Conservation (phyloP, 148 eudicot species). For the Nepenthes gracilis region DNA sequence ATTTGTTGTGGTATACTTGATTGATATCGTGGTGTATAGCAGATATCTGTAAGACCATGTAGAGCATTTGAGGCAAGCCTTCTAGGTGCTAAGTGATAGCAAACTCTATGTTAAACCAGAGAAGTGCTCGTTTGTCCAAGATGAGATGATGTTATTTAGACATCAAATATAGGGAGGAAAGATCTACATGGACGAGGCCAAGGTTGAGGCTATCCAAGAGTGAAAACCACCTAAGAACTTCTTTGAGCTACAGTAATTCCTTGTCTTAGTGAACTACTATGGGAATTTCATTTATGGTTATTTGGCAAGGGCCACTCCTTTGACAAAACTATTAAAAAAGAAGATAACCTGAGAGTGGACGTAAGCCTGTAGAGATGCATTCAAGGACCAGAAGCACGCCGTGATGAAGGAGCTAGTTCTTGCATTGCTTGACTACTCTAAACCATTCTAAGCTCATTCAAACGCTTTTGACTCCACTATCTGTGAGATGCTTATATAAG, state of each 20-base stretch:
- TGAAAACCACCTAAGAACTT: not conserved
- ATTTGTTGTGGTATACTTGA: not conserved
- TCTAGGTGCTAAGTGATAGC: not conserved
- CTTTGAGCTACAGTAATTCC: not conserved
- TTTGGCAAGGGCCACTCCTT: not conserved
- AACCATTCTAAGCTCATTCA: not conserved
- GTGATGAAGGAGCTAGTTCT: not conserved
- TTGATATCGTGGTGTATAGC: not conserved
- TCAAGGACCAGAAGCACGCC: not conserved
- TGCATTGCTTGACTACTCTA: not conserved
- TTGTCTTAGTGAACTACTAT: not conserved
- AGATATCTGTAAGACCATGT: not conserved
- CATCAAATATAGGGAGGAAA: not conserved
- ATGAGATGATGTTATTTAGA: not conserved
- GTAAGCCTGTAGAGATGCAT: not conserved
- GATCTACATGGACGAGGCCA: not conserved
- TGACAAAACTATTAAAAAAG: not conserved
- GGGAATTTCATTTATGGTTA: not conserved
- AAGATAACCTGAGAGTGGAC: not conserved
- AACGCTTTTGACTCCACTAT: not conserved
- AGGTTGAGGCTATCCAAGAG: not conserved
- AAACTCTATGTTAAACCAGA: not conserved
- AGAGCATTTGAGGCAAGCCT: not conserved
- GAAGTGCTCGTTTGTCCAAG: not conserved
- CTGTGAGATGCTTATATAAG: not conserved